Evolutionary conservation across 345 rosid species (phyloP).

Genomic region (Bruguiera sexangula): DNA sequence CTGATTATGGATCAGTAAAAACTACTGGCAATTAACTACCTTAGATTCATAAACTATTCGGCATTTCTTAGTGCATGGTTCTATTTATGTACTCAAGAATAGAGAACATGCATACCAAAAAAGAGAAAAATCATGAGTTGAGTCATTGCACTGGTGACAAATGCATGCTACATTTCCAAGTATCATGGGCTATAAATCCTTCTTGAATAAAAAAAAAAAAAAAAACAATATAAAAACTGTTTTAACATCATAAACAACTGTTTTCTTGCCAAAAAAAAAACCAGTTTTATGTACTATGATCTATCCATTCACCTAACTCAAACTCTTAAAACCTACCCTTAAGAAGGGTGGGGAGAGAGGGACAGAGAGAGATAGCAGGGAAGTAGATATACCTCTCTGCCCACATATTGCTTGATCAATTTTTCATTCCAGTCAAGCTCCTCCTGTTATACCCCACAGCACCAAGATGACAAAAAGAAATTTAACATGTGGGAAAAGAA

Average conservation of each 20-base stretch:
- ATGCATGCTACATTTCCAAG: no score
- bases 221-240: not conserved
- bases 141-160: not conserved
- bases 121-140: not conserved
- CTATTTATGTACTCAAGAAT: not conserved
- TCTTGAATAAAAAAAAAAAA: not conserved
- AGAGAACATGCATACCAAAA: not conserved
- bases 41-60: not conserved
- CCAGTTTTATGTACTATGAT: not conserved
- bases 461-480: not conserved
- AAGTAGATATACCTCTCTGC: slow-evolving; percentile 64
- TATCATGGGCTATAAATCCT: not conserved
- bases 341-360: not conserved
- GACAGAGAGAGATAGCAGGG: not conserved
- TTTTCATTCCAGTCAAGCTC: slow-evolving; percentile 78
- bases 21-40: not conserved
- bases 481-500: not conserved
- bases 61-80: not conserved
- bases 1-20: not conserved
- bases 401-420: slow-evolving; percentile 62
- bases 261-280: not conserved
- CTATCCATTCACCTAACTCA: not conserved
- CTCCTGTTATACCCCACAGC: slow-evolving; percentile 47
- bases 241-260: not conserved
- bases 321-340: not conserved